These are phyloP conservation scores for Auricularia heimuer DNA, from an alignment of 768 basidiomycete species.

Conservation along the genomic window DNA sequence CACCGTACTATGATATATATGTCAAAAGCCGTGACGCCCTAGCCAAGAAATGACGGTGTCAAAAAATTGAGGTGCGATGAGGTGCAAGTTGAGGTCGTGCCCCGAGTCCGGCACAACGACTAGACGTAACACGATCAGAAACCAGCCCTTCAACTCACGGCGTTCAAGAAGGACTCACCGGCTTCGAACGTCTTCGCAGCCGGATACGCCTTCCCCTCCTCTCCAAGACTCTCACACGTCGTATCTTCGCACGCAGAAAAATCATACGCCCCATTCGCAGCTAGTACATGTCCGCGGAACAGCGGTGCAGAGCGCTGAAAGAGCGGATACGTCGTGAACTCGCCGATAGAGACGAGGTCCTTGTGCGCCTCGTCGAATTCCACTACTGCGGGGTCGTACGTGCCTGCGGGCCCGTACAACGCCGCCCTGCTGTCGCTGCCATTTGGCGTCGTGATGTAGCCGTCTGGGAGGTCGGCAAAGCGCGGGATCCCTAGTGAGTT, in stretches of 20 bases:
- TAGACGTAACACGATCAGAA: not conserved
- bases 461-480: not conserved
- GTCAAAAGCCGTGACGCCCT: not conserved
- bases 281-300: not conserved
- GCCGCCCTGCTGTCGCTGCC: not conserved
- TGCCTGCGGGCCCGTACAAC: not conserved
- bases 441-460: not conserved
- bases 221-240: not conserved
- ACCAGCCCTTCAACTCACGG: not conserved
- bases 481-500: not conserved
- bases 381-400: not conserved
- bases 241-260: not conserved
- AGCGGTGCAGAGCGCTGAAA: not conserved
- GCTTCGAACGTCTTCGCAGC: not conserved
- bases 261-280: not conserved
- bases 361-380: not conserved
- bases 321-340: not conserved
- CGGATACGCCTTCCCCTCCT: not conserved
- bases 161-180: not conserved
- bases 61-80: not conserved
- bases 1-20: no score
- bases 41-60: not conserved
- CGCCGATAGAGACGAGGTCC: not conserved
- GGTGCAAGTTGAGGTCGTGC: not conserved
- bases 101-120: not conserved